A percentile compares a stretch with the other conserved stretches of the same genome.
These are phyloP conservation scores for Cercis canadensis DNA, from an alignment of 306 rosid species.

Conservation along the genomic window DNA sequence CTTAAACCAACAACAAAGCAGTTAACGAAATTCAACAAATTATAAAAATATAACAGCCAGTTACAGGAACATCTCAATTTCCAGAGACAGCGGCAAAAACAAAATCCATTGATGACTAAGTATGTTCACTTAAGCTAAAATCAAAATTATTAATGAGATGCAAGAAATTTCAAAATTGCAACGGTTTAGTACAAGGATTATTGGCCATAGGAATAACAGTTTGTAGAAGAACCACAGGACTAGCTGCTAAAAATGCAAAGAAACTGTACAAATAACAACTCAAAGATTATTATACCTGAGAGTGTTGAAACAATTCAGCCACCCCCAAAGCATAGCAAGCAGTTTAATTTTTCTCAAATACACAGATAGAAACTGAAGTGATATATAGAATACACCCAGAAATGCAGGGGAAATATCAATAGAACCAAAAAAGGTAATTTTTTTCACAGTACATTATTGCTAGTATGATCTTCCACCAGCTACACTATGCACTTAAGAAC, in stretches of 20 bases:
- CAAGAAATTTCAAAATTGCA: not conserved
- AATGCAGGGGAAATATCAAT: not conserved
- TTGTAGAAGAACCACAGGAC: not conserved
- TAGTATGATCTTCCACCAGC: not conserved
- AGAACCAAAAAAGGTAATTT: not conserved
- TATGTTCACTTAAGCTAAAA: not conserved
- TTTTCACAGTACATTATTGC: not conserved
- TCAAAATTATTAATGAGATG: not conserved
- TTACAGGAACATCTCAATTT: not conserved
- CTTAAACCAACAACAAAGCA: not conserved
- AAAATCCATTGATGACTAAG: too few species aligned
- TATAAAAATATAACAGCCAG: not conserved
- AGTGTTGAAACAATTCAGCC: not conserved
- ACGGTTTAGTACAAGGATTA: not conserved
- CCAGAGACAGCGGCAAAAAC: not conserved
- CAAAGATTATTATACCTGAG: not conserved
- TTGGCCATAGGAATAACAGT: not conserved
- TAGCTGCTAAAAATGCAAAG: not conserved
- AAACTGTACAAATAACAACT: too few species aligned
- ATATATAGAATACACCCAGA: not conserved
- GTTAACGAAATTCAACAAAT: not conserved
- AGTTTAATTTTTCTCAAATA: too few species aligned
- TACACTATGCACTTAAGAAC: not conserved
- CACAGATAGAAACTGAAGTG: too few species aligned
- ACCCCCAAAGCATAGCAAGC: not conserved